A percentile compares a stretch with the other conserved stretches of the same genome.
Evolutionary conservation across 257 asterid species (phyloP).

Genomic region (Orobanche coerulescens): DNA sequence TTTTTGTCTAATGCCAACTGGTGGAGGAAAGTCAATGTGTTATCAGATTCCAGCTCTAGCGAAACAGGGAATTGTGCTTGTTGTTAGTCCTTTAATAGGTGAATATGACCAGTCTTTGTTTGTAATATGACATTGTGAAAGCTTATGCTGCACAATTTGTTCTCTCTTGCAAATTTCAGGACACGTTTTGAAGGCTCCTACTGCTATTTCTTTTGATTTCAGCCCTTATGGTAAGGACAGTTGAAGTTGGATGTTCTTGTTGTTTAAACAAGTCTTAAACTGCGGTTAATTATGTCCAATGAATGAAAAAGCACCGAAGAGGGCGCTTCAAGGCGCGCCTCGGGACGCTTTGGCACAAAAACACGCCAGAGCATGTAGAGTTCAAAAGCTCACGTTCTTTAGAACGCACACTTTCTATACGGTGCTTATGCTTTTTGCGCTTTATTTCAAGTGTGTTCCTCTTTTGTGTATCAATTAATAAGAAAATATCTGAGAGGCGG

Average conservation of each 20-base stretch:
- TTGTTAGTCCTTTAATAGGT: conserved; percentile 96
- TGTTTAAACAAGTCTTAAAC: not conserved
- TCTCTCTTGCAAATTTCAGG: conserved; percentile 42
- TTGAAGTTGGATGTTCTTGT: conserved; percentile 6
- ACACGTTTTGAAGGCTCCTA: conserved; percentile 23
- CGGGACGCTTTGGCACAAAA: too few species aligned
- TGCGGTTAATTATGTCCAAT: too few species aligned
- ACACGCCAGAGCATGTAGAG: too few species aligned
- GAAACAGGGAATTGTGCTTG: conserved; percentile 85
- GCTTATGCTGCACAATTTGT: conserved; percentile 45
- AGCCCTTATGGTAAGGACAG: conserved; percentile 79
- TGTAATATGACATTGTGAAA: conserved; percentile 19
- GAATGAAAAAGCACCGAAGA: too few species aligned
- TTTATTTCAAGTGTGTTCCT: too few species aligned
- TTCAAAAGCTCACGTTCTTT: too few species aligned
- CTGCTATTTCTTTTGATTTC: conserved; percentile 26
- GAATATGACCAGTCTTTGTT: conserved; percentile 33
- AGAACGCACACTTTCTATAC: too few species aligned
- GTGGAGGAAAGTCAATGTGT: conserved; percentile 98
- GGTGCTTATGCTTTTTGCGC: too few species aligned
- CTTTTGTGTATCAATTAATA: too few species aligned
- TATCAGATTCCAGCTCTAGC: conserved; percentile 88
- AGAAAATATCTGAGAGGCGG: too few species aligned
- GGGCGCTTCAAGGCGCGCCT: too few species aligned
- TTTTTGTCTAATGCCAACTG: conserved; percentile 95